A percentile compares a stretch with the other conserved stretches of the same genome.
phyloP scores from a whole-genome alignment of 441 rosid genomes.

The Pelargonium citronellum region DNA sequence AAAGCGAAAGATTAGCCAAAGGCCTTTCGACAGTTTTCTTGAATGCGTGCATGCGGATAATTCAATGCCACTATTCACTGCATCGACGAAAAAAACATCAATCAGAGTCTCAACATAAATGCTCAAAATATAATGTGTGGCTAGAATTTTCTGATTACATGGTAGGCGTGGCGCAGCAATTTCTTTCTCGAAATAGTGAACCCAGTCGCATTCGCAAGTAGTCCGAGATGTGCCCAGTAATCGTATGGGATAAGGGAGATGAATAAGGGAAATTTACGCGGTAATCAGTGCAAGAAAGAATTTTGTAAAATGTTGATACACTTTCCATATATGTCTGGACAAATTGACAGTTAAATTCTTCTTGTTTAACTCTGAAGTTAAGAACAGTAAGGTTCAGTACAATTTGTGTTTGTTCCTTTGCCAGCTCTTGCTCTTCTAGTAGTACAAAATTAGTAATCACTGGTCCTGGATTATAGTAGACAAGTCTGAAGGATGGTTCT shows the following conservation, averaged over 20 bases:
- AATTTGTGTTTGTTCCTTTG: not conserved
- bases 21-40: not conserved
- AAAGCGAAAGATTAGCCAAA: not conserved
- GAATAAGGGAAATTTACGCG: too few species aligned
- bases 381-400: not conserved
- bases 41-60: not conserved
- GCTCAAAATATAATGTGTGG: not conserved
- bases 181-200: not conserved
- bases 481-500: not conserved
- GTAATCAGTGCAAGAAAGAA: too few species aligned
- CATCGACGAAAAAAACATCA: not conserved
- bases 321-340: too few species aligned
- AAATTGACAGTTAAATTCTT: too few species aligned
- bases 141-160: not conserved
- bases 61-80: not conserved
- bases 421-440: not conserved
- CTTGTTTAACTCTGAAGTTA: not conserved
- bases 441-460: not conserved
- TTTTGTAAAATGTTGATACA: too few species aligned
- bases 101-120: not conserved
- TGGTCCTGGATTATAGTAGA: not conserved
- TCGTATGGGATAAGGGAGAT: too few species aligned
- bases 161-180: slow-evolving; percentile 7
- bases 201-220: too few species aligned
- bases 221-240: too few species aligned